phyloP scores from a whole-genome alignment of 1,284 basidiomycete species.

The Quambalaria eucalypti region DNA sequence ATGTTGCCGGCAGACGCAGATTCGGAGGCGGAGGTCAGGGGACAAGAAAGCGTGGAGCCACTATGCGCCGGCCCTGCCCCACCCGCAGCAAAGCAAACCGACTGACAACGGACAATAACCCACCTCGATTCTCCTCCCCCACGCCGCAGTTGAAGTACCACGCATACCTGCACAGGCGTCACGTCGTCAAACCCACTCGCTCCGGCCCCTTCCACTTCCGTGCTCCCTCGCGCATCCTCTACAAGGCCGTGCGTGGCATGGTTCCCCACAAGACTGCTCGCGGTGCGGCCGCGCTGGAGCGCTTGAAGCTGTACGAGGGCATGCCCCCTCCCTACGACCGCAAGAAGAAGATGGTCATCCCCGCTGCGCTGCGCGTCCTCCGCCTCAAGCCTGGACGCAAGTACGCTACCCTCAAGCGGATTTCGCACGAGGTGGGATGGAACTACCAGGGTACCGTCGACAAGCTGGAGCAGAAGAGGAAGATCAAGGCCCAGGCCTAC shows the following conservation, averaged over 20 bases:
- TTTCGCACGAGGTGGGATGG: slow-evolving; percentile 97
- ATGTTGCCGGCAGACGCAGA: too few species aligned
- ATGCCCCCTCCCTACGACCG: slow-evolving; percentile 96
- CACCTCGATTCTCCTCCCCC: slow-evolving; percentile 7
- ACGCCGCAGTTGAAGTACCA: slow-evolving; percentile 79
- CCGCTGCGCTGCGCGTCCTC: slow-evolving; percentile 89
- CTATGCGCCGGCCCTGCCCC: too few species aligned
- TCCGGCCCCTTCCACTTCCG: slow-evolving; percentile 98
- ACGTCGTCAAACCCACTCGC: slow-evolving; percentile 99
- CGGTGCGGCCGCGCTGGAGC: slow-evolving; percentile 90
- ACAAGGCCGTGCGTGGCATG: slow-evolving; percentile 98
- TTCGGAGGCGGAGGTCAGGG: too few species aligned
- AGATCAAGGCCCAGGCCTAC: slow-evolving; percentile 99
- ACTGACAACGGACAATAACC: too few species aligned
- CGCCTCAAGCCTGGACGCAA: slow-evolving; percentile 98
- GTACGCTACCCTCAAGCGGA: slow-evolving; percentile 98
- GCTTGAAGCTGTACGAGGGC: slow-evolving; percentile 97
- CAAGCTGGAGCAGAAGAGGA: slow-evolving; percentile 99
- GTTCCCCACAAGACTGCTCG: slow-evolving; percentile 81
- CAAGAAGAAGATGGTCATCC: slow-evolving; percentile 99
- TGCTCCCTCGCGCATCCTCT: slow-evolving; percentile 96
- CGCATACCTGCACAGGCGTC: slow-evolving; percentile 98
- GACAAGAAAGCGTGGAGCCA: too few species aligned
- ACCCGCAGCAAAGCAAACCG: too few species aligned
- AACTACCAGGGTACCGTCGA: slow-evolving; percentile 99